Evolutionary conservation across 2,329 filamentous ascomycete genomes (phyloP).

Genomic region (Diaporthe ampelina): DNA sequence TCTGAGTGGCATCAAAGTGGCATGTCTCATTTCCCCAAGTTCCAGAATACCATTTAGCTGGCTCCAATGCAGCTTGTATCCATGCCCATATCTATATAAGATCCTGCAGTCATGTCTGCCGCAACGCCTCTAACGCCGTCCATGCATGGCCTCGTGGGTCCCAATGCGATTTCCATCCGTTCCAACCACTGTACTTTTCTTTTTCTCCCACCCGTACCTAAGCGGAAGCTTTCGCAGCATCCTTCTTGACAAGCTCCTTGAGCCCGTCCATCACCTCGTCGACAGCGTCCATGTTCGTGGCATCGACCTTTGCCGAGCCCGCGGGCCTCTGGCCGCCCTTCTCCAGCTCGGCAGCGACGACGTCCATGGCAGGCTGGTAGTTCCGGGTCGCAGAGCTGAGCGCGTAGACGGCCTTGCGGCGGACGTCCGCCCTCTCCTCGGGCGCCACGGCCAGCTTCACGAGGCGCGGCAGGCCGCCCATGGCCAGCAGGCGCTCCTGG

Average conservation of each 20-base stretch:
- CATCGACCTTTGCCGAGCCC: constrained; percentile 75
- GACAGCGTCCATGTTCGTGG: constrained; percentile 87
- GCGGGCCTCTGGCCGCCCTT: constrained; percentile 63
- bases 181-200: constrained; percentile 15
- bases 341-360: constrained; percentile 72
- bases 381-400: constrained; percentile 90
- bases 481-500: constrained; percentile 77
- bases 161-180: constrained; percentile 34
- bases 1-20: constrained; percentile 26
- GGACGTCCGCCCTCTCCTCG: constrained; percentile 73
- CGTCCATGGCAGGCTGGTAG: constrained; percentile 86
- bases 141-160: constrained; percentile 47
- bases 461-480: constrained; percentile 79
- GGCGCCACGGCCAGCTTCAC: constrained; percentile 74
- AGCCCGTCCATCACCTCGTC: constrained; percentile 80
- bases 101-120: constrained; percentile 18
- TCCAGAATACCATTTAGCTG: constrained; percentile 5
- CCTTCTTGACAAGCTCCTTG: constrained; percentile 64
- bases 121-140: constrained; percentile 53
- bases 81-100: constrained; percentile 11
- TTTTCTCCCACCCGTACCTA: not conserved
- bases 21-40: constrained; percentile 34
- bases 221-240: constrained; percentile 40
- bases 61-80: not conserved
- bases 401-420: constrained; percentile 91